These are phyloP conservation scores for Gelatoporia subvermispora DNA, from an alignment of 768 basidiomycete genomes.

Conservation along the genomic window DNA sequence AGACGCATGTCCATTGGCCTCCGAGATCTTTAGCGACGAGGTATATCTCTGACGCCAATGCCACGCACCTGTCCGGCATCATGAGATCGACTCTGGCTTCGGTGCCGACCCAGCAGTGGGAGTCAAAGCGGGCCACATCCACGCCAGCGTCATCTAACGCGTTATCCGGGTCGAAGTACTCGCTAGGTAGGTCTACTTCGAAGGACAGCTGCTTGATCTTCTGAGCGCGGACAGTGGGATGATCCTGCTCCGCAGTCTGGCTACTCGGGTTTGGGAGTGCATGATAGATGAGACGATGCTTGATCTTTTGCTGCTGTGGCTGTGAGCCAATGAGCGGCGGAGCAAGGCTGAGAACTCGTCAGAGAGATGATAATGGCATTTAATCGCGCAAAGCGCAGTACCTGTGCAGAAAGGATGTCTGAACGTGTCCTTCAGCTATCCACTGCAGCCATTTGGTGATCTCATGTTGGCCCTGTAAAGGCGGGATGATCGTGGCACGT, in stretches of 20 bases:
- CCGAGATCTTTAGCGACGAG: constrained; percentile 1
- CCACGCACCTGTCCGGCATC: constrained; percentile 53
- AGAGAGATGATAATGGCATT: neutral
- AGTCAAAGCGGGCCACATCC: constrained; percentile 6
- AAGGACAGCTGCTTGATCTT: constrained; percentile 11
- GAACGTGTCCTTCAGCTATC: constrained; percentile 31
- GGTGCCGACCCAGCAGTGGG: constrained; percentile 31
- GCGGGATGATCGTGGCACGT: constrained; percentile 39
- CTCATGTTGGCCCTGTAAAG: constrained; percentile 37
- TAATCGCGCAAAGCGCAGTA: constrained; percentile 20
- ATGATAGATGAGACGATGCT: constrained; percentile 48
- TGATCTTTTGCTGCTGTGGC: constrained; percentile 26
- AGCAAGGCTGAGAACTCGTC: constrained; percentile 32
- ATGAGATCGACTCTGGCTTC: constrained; percentile 42
- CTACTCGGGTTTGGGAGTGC: constrained; percentile 19
- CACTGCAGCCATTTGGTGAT: constrained; percentile 42
- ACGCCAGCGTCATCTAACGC: neutral
- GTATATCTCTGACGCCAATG: no score
- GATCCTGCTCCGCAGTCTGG: no score
- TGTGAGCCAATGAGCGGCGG: constrained; percentile 26
- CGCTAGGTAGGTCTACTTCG: constrained; percentile 13
- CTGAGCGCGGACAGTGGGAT: neutral
- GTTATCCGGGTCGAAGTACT: neutral
- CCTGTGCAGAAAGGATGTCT: constrained; percentile 50
- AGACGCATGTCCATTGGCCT: constrained; percentile 60